Evolutionary conservation across 2,329 filamentous ascomycete species (phyloP), one percentile per base, ranked within the genome.

Genomic region (Botryotinia narcissicola): DNA sequence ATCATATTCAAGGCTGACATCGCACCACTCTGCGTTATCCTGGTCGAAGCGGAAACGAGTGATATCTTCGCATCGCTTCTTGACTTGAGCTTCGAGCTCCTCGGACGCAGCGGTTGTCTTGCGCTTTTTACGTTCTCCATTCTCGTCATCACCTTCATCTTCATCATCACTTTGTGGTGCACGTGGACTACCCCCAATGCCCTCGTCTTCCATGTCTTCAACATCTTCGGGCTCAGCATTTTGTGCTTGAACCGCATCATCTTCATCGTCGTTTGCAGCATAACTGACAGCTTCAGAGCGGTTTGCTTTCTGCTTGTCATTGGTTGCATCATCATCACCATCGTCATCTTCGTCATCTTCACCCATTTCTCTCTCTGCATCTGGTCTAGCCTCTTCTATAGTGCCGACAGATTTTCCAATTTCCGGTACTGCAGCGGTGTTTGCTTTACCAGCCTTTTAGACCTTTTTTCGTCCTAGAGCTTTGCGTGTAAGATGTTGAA

Each of bases 201-300:
- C 86, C 78, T 87, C 87, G 74, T 86, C 86, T 77, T 87, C 87
- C 51, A 84, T 82, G 32, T 86, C 83, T 22, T 78, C 76, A 7
- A 32, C n/a, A 73, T 91, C 89, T 51, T 89, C 86, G 68, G 87
- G 87, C 32, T 89, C 89, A 35, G 85, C 83, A 3, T 86, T 85
- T 73, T 88, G 86, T 70, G 85, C 85, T 78, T 92, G 90, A 72
- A 97, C 90, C 51, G 88, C 90, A 77, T 93, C 89, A 80, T 98
- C 96, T 6, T 95, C 95, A 8, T 97, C 95, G 80, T 98, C 96
- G 64, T 97, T 97, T 48, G 91, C 93, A 57, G 94, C 95, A 78
- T 98, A 98, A 22, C 94, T 96, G 3, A 95, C 91, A 44, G 92
- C 93, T 82, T 97, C 93, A 70, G 88, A 86, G 59, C 93, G 91